phyloP scores from a whole-genome alignment of 805 yeast genomes.

The Wickerhamomyces chambardii region DNA sequence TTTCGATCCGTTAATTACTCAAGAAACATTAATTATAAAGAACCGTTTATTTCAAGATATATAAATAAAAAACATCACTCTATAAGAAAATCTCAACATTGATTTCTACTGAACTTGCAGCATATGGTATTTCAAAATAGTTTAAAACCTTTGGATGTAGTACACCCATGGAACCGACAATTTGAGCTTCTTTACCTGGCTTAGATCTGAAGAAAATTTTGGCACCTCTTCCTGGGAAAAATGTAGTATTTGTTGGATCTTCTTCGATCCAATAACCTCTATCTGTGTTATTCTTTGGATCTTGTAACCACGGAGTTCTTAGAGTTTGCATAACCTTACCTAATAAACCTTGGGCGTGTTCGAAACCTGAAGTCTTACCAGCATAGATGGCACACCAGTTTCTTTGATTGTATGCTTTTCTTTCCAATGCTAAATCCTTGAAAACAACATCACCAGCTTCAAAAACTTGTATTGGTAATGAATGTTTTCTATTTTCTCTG shows the following conservation, averaged over 20 bases:
- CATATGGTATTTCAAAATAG: slow-evolving; percentile 84
- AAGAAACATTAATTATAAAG: too few relatives aligned
- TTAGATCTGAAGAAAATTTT: slow-evolving; percentile 64
- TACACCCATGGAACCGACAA: slow-evolving; percentile 84
- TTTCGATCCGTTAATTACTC: too few relatives aligned
- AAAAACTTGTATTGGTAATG: slow-evolving; percentile 90
- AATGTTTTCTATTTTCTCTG: slow-evolving; percentile 91
- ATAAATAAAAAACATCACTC: too few relatives aligned
- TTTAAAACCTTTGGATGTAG: slow-evolving; percentile 91
- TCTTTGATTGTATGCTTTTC: slow-evolving; percentile 88
- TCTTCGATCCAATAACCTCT: slow-evolving; percentile 88
- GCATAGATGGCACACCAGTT: slow-evolving; percentile 92
- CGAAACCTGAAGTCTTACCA: slow-evolving; percentile 94
- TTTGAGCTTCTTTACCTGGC: slow-evolving; percentile 45
- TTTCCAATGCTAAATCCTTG: slow-evolving; percentile 71
- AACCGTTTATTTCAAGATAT: too few relatives aligned
- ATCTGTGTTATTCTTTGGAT: slow-evolving; percentile 30
- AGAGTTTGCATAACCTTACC: slow-evolving; percentile 95
- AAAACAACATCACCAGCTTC: slow-evolving; percentile 93
- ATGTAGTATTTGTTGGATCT: slow-evolving; percentile 57
- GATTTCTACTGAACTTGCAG: slow-evolving; percentile 86
- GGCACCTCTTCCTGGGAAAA: slow-evolving; percentile 98
- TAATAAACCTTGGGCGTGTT: slow-evolving; percentile 85
- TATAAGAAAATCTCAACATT: slow-evolving; percentile 82
- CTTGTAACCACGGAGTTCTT: slow-evolving; percentile 75